Evolutionary conservation across 352 stramenopile genomes (phyloP).

Genomic region (Phytophthora lateralis): DNA sequence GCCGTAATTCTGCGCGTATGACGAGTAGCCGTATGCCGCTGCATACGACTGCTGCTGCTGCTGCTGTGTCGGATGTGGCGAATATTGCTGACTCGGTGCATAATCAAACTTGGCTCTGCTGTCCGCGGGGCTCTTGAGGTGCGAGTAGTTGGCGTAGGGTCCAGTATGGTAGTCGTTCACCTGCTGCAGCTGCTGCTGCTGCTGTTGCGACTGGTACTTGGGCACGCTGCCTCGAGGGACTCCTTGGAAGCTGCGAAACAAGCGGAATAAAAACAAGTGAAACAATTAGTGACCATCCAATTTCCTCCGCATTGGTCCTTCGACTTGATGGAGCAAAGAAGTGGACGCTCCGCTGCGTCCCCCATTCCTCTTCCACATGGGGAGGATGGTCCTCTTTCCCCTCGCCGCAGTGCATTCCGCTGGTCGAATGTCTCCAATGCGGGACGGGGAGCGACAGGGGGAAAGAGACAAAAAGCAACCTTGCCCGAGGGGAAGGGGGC

Average conservation of each 20-base stretch:
- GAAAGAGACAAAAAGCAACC: constrained; percentile 20
- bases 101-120: constrained; percentile 40
- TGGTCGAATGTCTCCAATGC: constrained; percentile 29
- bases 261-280: constrained; percentile 9
- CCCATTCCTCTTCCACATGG: constrained; percentile 28
- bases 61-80: constrained; percentile 20
- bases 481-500: constrained; percentile 11
- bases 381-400: constrained; percentile 8
- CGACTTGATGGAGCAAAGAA: constrained; percentile 23
- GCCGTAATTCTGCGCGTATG: constrained; percentile 46
- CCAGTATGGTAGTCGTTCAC: constrained; percentile 42
- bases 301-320: constrained; percentile 6
- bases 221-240: constrained; percentile 18
- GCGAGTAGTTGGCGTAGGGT: constrained; percentile 35
- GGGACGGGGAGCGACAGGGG: constrained; percentile 22
- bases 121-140: constrained; percentile 31
- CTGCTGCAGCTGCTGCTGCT: constrained; percentile 41
- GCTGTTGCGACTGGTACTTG: constrained; percentile 42
- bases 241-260: constrained; percentile 36
- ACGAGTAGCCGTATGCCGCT: constrained; percentile 36
- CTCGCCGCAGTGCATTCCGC: constrained; percentile 24
- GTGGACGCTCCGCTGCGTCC: constrained; percentile 17
- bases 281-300: constrained; percentile 16
- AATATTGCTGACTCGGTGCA: constrained; percentile 33
- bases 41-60: constrained; percentile 33